Evolutionary conservation across 768 basidiomycete genomes (phyloP), one percentile per base, ranked within the genome.

Genomic region (Trametes sanguinea): DNA sequence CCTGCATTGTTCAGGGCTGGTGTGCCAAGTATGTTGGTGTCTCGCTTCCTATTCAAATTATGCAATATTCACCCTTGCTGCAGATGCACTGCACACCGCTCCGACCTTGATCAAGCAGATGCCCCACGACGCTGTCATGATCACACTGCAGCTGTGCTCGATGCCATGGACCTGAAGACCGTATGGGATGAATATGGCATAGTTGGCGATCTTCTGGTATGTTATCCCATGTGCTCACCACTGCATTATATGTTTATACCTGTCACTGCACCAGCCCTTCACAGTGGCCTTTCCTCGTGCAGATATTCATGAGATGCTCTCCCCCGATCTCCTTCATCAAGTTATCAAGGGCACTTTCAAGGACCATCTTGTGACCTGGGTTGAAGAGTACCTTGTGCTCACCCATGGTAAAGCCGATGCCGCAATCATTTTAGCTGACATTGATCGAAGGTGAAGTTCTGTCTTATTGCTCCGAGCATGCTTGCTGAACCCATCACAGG

Each of bases 321-420:
- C 69, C 1, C 52, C 55, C 2, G 66, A 70, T 52, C 61, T 70
- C 1, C 57, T 70, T 3, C 67, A 70, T 42, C 69, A 70, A 40
- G 22, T 68, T 8, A 68, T 70, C 59, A 70, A 70, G 43, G 69
- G 69, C 4, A 54, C 63, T 0, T 70, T 67, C 62, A 68, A 70
- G 52, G 69, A 70, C 35, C 69, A 71, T 53, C 56, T 71, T 3
- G 65, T 69, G 4, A 50, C 43, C 2, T 71, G 69, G 69, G 65
- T 67, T 4, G 61, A 55, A 22, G 63, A 66, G 14, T 68, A 66
- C 52, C 17, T 66, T n/a, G 46, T 33, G 4, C 29, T 37, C 6
- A 42, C 5, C 1, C 44, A 61, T 22, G 57, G 63, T 11, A 62
- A 65, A 32, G 30, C 66, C 13, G 43, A 33, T 1, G 47, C 55